Percentiles rank a stretch among this genome's conserved stretches.
Conservation (phyloP, 805 yeast genomes). For the Ogataea paradorogensis region DNA sequence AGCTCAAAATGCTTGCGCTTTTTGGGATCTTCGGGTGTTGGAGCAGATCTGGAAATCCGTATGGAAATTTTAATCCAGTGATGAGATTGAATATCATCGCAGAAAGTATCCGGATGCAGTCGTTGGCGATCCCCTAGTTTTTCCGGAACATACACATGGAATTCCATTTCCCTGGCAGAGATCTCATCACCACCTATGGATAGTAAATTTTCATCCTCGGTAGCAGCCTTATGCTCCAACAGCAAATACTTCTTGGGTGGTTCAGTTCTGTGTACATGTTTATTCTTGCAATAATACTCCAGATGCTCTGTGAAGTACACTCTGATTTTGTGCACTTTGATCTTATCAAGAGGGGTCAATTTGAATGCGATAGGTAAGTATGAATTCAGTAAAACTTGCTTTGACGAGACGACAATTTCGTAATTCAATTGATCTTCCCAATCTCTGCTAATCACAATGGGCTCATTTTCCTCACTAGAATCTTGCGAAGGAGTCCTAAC, state of each 20-base stretch:
- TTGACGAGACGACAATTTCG: slow-evolving; percentile 88
- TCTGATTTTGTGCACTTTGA: slow-evolving; percentile 80
- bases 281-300: slow-evolving; percentile 84
- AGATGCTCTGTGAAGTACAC: slow-evolving; percentile 83
- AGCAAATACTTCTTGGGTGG: slow-evolving; percentile 79
- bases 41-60: slow-evolving; percentile 67
- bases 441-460: slow-evolving; percentile 82
- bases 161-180: slow-evolving; percentile 76
- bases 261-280: slow-evolving; percentile 88
- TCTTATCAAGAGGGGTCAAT: slow-evolving; percentile 83
- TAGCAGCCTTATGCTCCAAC: slow-evolving; percentile 72
- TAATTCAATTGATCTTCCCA: slow-evolving; percentile 94
- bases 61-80: slow-evolving; percentile 95
- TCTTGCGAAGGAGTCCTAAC: slow-evolving; percentile 76
- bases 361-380: slow-evolving; percentile 80
- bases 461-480: slow-evolving; percentile 86
- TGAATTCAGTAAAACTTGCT: slow-evolving; percentile 80
- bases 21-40: slow-evolving; percentile 38
- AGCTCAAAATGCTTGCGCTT: slow-evolving; percentile 92
- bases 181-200: slow-evolving; percentile 47
- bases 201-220: slow-evolving; percentile 46
- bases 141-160: slow-evolving; percentile 82
- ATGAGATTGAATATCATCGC: slow-evolving; percentile 75
- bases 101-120: slow-evolving; percentile 84
- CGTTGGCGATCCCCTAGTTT: slow-evolving; percentile 51